Evolutionary conservation across 1,139 yeast genomes (phyloP).

Genomic region (Magnusiomyces tetraspermus): DNA sequence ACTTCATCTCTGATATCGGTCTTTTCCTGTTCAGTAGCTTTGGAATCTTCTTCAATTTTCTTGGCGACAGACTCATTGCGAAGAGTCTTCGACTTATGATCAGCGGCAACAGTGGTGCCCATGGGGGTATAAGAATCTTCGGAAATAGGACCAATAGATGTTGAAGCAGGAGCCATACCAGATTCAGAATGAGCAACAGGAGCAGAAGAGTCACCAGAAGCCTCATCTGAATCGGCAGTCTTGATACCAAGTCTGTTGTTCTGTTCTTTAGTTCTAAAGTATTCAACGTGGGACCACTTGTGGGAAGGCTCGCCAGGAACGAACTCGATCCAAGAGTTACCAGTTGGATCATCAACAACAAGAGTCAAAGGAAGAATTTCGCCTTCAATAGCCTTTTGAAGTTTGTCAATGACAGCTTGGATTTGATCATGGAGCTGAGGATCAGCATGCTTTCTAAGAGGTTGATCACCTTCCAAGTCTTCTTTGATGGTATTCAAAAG

Average conservation of each 20-base stretch:
- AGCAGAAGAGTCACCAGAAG: constrained; percentile 30
- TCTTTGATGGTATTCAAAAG: constrained; percentile 69
- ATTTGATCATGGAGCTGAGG: constrained; percentile 73
- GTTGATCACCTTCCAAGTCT: constrained; percentile 78
- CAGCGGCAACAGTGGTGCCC: constrained; percentile 18
- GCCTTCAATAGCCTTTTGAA: constrained; percentile 51
- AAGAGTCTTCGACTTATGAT: constrained; percentile 27
- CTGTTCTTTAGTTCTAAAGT: constrained; percentile 80
- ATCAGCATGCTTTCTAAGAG: constrained; percentile 57
- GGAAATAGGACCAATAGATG: constrained; percentile 27
- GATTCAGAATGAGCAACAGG: not conserved
- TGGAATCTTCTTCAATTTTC: not conserved
- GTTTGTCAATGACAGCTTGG: constrained; percentile 53
- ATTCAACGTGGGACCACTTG: constrained; percentile 83
- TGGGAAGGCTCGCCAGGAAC: constrained; percentile 81
- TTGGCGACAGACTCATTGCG: not conserved
- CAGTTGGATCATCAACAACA: constrained; percentile 85
- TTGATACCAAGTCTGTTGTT: constrained; percentile 79
- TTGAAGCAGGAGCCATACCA: constrained; percentile 21
- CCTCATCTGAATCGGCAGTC: constrained; percentile 43
- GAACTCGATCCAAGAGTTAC: constrained; percentile 94
- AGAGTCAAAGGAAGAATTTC: constrained; percentile 71
- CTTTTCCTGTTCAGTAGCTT: constrained; percentile 31
- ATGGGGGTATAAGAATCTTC: not conserved
- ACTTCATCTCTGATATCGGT: constrained; percentile 92